phyloP scores from a whole-genome alignment of 2,329 filamentous ascomycete genomes.

The Cladosporium sp. region DNA sequence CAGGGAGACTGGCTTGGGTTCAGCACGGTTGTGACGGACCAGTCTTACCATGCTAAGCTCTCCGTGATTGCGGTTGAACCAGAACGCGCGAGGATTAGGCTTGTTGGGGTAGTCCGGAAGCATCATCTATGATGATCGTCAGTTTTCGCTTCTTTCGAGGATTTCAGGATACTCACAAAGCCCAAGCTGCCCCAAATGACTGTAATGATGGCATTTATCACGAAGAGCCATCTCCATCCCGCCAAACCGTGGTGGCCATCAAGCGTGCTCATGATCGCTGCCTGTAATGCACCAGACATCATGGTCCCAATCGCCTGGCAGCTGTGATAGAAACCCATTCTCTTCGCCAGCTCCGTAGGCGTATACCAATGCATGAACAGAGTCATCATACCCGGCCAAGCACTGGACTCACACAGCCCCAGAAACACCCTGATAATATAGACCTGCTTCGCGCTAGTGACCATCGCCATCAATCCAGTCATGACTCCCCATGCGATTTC shows the following conservation, averaged over 20 bases:
- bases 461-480: slow-evolving; percentile 19
- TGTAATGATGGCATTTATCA: slow-evolving; percentile 34
- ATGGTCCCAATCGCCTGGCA: slow-evolving; percentile 37
- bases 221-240: slow-evolving; percentile 46
- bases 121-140: slow-evolving; percentile 36
- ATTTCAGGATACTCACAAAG: slow-evolving; percentile 8
- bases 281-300: slow-evolving; percentile 22
- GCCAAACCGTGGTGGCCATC: slow-evolving; percentile 35
- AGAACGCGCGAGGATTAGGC: slow-evolving; percentile 36
- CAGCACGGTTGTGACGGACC: slow-evolving; percentile 42
- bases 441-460: slow-evolving; percentile 24
- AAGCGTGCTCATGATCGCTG: slow-evolving; percentile 28
- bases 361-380: slow-evolving; percentile 17
- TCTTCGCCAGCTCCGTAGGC: slow-evolving; percentile 44
- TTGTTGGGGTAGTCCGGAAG: slow-evolving; percentile 43
- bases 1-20: slow-evolving; percentile 45
- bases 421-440: slow-evolving; percentile 27
- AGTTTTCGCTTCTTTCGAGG: background rate
- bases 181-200: background rate
- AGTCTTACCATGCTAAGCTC: slow-evolving; percentile 43
- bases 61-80: slow-evolving; percentile 43
- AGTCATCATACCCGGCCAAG: slow-evolving; percentile 34
- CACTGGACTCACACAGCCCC: slow-evolving; percentile 31
- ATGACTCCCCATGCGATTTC: slow-evolving; percentile 14
- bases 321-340: slow-evolving; percentile 50